These are phyloP conservation scores for Candida arabinofermentans DNA, from an alignment of 805 yeast species.

Conservation along the genomic window DNA sequence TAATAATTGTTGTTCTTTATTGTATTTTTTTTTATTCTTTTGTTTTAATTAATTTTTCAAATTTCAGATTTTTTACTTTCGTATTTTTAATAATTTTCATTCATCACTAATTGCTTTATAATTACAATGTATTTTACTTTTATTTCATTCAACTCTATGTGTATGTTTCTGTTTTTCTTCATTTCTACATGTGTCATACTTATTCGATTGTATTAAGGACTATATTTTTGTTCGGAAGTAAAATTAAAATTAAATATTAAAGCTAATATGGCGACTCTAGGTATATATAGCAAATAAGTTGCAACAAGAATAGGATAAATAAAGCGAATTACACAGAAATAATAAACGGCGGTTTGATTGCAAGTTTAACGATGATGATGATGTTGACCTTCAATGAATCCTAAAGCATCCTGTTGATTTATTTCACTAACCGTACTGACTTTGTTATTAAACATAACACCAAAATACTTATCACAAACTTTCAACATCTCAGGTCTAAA, in stretches of 20 bases:
- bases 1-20: background rate
- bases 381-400: slow-evolving; percentile 74
- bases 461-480: slow-evolving; percentile 82
- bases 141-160: too few species aligned
- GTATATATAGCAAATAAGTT: background rate
- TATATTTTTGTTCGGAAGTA: too few species aligned
- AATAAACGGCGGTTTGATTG: background rate
- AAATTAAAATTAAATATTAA: too few species aligned
- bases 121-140: too few species aligned
- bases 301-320: background rate
- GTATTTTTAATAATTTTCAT: too few species aligned
- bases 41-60: background rate
- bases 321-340: background rate
- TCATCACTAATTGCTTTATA: too few species aligned
- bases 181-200: too few species aligned
- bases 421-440: slow-evolving; percentile 77
- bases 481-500: slow-evolving; percentile 90
- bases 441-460: slow-evolving; percentile 79
- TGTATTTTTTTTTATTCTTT: background rate
- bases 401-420: slow-evolving; percentile 65
- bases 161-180: background rate
- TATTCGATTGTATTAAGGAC: too few species aligned
- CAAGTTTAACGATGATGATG: slow-evolving; percentile 15
- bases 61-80: background rate
- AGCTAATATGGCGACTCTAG: too few species aligned